Conservation (phyloP, 139 green algal genomes). For the Tetraselmis striata region DNA sequence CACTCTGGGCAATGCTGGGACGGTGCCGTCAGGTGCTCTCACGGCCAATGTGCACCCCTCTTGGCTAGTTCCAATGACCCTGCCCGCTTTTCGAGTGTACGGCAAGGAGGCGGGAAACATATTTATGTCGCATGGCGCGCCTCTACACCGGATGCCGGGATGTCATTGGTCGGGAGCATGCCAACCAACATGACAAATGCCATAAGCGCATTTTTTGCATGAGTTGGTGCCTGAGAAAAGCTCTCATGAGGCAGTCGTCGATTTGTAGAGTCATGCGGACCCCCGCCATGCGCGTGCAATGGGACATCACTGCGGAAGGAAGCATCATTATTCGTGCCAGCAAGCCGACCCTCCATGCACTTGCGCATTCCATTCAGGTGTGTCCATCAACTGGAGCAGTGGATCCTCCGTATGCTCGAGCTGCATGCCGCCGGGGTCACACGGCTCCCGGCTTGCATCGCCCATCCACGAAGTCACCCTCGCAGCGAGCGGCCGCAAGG, state of each 20-base stretch:
- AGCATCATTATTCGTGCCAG: neutral
- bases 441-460: neutral
- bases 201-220: constrained; percentile 7
- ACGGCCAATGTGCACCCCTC: neutral
- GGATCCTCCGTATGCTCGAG: neutral
- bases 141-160: neutral
- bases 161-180: neutral
- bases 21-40: constrained; percentile 10
- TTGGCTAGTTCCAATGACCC: too few species aligned
- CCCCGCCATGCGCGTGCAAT: too few species aligned
- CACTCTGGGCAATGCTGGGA: neutral
- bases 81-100: too few species aligned
- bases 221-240: too few species aligned
- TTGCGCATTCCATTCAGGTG: constrained; percentile 11
- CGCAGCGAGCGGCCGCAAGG: constrained; percentile 32
- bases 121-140: neutral
- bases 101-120: too few species aligned
- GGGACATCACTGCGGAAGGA: neutral
- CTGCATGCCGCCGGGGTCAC: neutral
- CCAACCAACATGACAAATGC: constrained; percentile 1
- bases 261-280: neutral
- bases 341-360: too few species aligned
- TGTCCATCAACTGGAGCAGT: constrained; percentile 39
- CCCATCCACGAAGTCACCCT: constrained; percentile 45
- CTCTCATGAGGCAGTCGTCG: neutral